A percentile compares a stretch with the other conserved stretches of the same genome.
Evolutionary conservation across 192 early-diverging fungal species (phyloP).

Genomic region (Entomortierella lignicola): DNA sequence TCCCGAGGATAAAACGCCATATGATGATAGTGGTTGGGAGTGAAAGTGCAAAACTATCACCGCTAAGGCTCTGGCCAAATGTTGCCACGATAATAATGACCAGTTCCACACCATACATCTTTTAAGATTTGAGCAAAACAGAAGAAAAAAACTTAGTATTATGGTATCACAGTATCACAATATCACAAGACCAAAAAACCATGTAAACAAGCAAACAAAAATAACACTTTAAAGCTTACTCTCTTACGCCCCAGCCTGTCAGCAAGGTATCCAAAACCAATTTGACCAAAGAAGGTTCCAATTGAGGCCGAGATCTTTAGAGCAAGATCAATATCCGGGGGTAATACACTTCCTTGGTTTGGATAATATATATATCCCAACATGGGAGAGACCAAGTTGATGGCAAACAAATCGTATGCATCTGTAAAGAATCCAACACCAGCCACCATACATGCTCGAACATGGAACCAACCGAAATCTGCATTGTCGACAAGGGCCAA

Average conservation of each 20-base stretch:
- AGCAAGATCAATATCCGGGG: conserved; percentile 76
- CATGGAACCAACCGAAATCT: conserved; percentile 79
- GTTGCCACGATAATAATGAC: conserved; percentile 94
- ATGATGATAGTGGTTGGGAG: conserved; percentile 73
- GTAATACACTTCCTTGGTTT: conserved; percentile 47
- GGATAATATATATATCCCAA: conserved; percentile 75
- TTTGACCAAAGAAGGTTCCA: conserved; percentile 92
- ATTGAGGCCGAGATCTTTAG: conserved; percentile 87
- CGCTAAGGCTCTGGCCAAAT: conserved; percentile 80
- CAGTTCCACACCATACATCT: conserved; percentile 90
- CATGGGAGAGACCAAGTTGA: conserved; percentile 89
- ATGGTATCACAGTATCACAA: no score
- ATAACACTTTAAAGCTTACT: conserved; percentile 9
- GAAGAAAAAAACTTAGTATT: no score
- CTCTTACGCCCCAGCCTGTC: conserved; percentile 89
- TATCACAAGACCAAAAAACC: no score
- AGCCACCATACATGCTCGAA: conserved; percentile 75
- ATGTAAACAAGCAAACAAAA: neutral
- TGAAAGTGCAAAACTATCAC: conserved; percentile 75
- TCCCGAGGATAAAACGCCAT: conserved; percentile 92
- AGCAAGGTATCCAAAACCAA: conserved; percentile 81
- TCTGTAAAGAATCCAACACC: conserved; percentile 90
- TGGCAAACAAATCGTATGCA: conserved; percentile 95
- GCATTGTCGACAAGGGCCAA: conserved; percentile 65
- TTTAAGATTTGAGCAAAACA: no score